Evolutionary conservation across 306 rosid species (phyloP).

Genomic region (Cucurbita ficifolia): DNA sequence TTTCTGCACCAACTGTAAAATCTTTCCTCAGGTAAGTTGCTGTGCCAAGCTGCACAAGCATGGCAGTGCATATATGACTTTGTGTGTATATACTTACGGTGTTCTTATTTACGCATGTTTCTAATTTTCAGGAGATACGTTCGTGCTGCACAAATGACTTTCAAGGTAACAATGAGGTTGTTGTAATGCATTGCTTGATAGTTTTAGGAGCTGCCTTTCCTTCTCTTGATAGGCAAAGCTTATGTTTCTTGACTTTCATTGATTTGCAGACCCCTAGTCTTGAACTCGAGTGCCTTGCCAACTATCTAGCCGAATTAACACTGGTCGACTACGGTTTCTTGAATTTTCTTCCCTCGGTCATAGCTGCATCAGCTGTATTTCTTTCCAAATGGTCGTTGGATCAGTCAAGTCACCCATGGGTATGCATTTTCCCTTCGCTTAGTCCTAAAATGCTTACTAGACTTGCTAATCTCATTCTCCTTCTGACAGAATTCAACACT

Average conservation of each 20-base stretch:
- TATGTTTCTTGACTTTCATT: slow-evolving; percentile 1
- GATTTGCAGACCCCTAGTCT: slow-evolving; percentile 50
- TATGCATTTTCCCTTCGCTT: slow-evolving; percentile 18
- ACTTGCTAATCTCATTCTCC: slow-evolving; percentile 6
- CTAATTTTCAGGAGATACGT: slow-evolving; percentile 67
- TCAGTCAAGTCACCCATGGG: slow-evolving; percentile 85
- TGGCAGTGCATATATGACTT: neutral
- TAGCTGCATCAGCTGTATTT: slow-evolving; percentile 89
- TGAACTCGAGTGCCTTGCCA: slow-evolving; percentile 81
- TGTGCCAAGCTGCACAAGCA: neutral
- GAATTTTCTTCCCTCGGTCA: slow-evolving; percentile 58
- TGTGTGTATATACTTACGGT: neutral
- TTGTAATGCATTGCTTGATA: neutral
- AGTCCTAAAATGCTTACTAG: neutral
- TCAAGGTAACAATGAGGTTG: slow-evolving; percentile 37
- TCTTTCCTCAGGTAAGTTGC: slow-evolving; percentile 45
- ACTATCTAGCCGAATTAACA: slow-evolving; percentile 68
- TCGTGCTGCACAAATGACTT: slow-evolving; percentile 81
- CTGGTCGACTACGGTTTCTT: slow-evolving; percentile 59
- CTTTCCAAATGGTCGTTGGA: slow-evolving; percentile 87
- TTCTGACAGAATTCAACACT: slow-evolving; percentile 67
- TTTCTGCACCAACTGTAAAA: slow-evolving; percentile 49
- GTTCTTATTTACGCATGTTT: neutral
- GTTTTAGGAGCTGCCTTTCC: slow-evolving; percentile 5
- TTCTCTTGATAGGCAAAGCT: neutral